A percentile compares a stretch with the other conserved stretches of the same genome.
Conservation (phyloP, 768 basidiomycete genomes). For the Phlebiopsis gigantea region DNA sequence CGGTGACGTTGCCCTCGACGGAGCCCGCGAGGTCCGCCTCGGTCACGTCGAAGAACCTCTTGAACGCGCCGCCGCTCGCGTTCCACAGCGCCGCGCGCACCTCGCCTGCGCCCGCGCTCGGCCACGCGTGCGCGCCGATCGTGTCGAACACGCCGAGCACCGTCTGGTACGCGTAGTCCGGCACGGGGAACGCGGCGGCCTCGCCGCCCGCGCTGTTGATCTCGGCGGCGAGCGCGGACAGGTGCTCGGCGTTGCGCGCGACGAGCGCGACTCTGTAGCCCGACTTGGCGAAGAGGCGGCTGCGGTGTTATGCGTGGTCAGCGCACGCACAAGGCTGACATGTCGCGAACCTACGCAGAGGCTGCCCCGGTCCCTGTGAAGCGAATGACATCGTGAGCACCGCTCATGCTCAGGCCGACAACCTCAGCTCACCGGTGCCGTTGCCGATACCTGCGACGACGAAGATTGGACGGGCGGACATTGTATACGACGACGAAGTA, state of each 20-base stretch:
- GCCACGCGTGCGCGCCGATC: conserved; percentile 29
- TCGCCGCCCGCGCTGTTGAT: conserved; percentile 32
- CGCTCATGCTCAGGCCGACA: background rate
- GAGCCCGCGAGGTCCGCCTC: conserved; percentile 28
- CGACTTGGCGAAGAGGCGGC: conserved; percentile 32
- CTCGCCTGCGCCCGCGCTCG: conserved; percentile 19
- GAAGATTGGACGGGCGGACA: conserved; percentile 30
- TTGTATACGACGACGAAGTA: conserved; percentile 5
- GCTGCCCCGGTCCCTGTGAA: conserved; percentile 33
- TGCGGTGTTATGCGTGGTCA: conserved; percentile 8
- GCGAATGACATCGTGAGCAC: background rate
- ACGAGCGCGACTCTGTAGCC: conserved; percentile 39
- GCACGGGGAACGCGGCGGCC: conserved; percentile 33
- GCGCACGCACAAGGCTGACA: background rate
- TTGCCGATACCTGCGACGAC: conserved; percentile 39
- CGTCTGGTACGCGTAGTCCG: conserved; percentile 27
- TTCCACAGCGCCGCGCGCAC: conserved; percentile 38
- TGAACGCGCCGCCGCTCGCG: conserved; percentile 30
- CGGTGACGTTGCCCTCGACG: conserved; percentile 30
- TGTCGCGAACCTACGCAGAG: conserved; percentile 29
- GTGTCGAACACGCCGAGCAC: conserved; percentile 28
- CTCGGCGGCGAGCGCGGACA: conserved; percentile 29
- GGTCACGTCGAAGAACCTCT: conserved; percentile 35
- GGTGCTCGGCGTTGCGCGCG: conserved; percentile 28
- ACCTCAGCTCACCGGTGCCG: conserved; percentile 27